phyloP scores from a whole-genome alignment of 495 filamentous ascomycete species.

The Podospora pseudoanserina region DNA sequence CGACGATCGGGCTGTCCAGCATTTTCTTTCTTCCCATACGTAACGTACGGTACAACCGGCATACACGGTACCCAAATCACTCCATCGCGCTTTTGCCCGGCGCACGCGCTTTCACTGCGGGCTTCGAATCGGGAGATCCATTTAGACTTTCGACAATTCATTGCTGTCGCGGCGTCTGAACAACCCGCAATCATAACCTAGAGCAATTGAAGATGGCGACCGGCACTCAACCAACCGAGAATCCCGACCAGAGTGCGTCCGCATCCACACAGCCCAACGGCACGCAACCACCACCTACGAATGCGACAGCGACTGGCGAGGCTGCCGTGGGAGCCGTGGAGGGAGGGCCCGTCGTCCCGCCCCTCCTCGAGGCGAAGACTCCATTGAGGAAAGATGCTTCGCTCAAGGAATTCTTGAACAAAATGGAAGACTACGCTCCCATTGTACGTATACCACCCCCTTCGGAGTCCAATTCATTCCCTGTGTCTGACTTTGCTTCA shows the following conservation, averaged over 20 bases:
- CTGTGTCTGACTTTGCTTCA: neutral
- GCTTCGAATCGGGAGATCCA: too few relatives aligned
- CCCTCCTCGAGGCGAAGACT: conserved; percentile 38
- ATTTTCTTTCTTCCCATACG: too few relatives aligned
- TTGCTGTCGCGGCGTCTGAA: neutral
- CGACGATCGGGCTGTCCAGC: too few relatives aligned
- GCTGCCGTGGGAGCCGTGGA: neutral
- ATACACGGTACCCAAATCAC: neutral
- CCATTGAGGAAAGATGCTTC: conserved; percentile 85
- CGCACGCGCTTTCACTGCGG: neutral
- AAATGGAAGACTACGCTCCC: conserved; percentile 98
- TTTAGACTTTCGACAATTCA: neutral
- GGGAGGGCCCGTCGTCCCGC: neutral
- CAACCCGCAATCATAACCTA: neutral
- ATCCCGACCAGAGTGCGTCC: conserved; percentile 17
- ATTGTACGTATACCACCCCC: conserved; percentile 60
- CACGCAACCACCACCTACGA: conserved; percentile 13
- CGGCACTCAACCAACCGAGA: conserved; percentile 19
- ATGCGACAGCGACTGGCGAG: neutral
- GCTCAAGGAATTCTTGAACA: conserved; percentile 82
- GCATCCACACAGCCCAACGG: conserved; percentile 17
- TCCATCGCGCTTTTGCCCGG: neutral
- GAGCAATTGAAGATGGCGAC: conserved; percentile 20
- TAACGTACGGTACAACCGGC: neutral
- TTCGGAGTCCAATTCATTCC: neutral